Evolutionary conservation across 352 stramenopile genomes (phyloP), one percentile per base, ranked within the genome.

Genomic region (Phytophthora sp.): DNA sequence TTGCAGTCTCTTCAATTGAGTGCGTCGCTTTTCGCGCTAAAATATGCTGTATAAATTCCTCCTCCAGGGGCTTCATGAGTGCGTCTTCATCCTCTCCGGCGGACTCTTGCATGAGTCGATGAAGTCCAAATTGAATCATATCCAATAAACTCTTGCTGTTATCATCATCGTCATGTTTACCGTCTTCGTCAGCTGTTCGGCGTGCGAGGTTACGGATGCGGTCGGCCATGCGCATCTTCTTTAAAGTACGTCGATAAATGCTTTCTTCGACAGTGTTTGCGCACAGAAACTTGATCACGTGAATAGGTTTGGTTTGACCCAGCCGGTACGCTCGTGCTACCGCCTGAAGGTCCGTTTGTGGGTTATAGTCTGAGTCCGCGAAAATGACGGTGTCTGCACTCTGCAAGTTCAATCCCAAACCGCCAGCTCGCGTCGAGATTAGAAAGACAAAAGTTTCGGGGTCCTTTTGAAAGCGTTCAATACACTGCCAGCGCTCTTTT

Each of bases 401-500:
- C 42, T 93, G 80, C 5, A 93, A 62, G 52, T 94, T 93, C 21
- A 94, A 50, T 7, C 84, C 84, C 5, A 94, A 70, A 35, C 82
- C 84, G 16, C 86, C 86, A 16, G 80, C 82, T n/a, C 84, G 75
- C 8, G 86, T 93, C 44, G 82, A 91, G 57, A 94, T 86, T 21
- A 93, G 52, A 49, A 94, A 94, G 1, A 91, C 77, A 69, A 98
- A 98, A 20, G 96, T 95, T 31, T 89, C 77, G 1, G 87, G 82
- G 50, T 95, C 94, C 57, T 95, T 82, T 16, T 77, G 78, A 24
- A 95, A 95, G 11, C 86, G 80, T 55, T 95, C 87, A 39, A 95
- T 95, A 12, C 79, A 75, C 55, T 93, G 82, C 85, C 85, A 93
- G 15, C 85, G 76, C 56, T 94, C 85, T 50, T 92, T 91, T 6